phyloP scores from a whole-genome alignment of 2,329 filamentous ascomycete species.

The Trichoderma lentiforme region DNA sequence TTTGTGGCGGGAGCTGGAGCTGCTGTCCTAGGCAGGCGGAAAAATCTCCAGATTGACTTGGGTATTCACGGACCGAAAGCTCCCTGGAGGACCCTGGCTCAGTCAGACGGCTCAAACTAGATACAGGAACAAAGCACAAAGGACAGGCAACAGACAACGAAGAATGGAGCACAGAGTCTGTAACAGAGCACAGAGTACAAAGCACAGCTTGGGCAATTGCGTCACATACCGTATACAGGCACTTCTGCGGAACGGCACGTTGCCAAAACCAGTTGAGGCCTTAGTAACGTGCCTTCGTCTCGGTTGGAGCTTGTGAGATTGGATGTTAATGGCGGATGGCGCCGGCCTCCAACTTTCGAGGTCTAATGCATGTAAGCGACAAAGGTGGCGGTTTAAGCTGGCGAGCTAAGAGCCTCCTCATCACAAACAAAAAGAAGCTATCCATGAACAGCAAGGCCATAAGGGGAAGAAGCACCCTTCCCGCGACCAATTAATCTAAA shows the following conservation, averaged over 20 bases:
- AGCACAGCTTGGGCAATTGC: background rate
- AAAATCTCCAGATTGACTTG: background rate
- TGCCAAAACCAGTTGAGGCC: background rate
- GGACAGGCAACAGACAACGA: background rate
- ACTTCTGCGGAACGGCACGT: background rate
- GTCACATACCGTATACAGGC: background rate
- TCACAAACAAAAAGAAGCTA: background rate
- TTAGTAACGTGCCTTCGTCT: background rate
- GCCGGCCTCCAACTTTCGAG: background rate
- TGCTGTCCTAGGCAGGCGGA: background rate
- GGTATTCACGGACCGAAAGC: background rate
- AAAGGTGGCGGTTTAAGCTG: background rate
- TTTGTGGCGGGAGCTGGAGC: background rate
- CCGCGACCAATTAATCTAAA: background rate
- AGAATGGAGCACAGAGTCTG: background rate
- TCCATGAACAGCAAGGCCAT: background rate
- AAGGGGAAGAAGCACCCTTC: background rate
- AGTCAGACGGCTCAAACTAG: background rate
- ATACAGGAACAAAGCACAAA: background rate
- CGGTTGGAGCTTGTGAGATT: background rate
- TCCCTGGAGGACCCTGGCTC: background rate
- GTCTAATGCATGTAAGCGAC: constrained; percentile 10
- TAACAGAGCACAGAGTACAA: no score
- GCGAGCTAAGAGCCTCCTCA: background rate
- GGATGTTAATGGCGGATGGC: background rate